Evolutionary conservation across 164 flowering plant genomes (phyloP).

Genomic region (Vitis labrusca): DNA sequence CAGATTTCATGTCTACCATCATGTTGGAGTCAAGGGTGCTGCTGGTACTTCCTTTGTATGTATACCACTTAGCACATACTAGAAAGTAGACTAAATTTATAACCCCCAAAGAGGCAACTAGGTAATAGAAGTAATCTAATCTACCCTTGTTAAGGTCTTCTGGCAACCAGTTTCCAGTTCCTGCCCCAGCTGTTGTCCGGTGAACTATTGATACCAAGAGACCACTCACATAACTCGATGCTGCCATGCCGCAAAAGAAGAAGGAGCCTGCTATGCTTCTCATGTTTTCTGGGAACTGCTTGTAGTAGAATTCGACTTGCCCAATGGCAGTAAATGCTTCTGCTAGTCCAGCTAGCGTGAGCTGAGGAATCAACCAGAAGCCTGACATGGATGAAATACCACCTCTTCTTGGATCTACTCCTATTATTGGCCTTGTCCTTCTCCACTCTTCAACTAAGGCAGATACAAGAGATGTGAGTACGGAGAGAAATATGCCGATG

Average conservation of each 20-base stretch:
- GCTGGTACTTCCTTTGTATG: constrained; percentile 37
- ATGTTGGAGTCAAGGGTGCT: constrained; percentile 2
- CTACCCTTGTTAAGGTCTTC: constrained; percentile 50
- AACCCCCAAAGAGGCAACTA: constrained; percentile 32
- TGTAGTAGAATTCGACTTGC: constrained; percentile 55
- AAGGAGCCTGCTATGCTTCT: constrained; percentile 53
- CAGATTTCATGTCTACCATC: constrained; percentile 9
- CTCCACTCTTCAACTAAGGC: constrained; percentile 41
- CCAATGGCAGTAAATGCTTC: constrained; percentile 52
- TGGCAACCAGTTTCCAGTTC: constrained; percentile 41
- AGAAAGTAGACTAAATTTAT: constrained; percentile 40
- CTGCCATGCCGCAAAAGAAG: constrained; percentile 35
- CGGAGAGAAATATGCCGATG: constrained; percentile 38
- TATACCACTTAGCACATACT: constrained; percentile 38
- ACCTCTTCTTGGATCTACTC: constrained; percentile 27
- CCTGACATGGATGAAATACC: constrained; percentile 52
- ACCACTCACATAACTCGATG: constrained; percentile 44
- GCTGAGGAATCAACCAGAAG: constrained; percentile 50
- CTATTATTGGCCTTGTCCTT: constrained; percentile 29
- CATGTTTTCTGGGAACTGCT: constrained; percentile 74
- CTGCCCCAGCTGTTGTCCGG: constrained; percentile 21
- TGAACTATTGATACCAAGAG: constrained; percentile 44
- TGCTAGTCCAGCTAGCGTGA: constrained; percentile 38
- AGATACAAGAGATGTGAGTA: constrained; percentile 28
- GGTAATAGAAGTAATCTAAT: constrained; percentile 43